Percentiles rank a stretch among this genome's conserved stretches.
Evolutionary conservation across 176 grass and related monocot species (phyloP).

Genomic region (Avena sativa): DNA sequence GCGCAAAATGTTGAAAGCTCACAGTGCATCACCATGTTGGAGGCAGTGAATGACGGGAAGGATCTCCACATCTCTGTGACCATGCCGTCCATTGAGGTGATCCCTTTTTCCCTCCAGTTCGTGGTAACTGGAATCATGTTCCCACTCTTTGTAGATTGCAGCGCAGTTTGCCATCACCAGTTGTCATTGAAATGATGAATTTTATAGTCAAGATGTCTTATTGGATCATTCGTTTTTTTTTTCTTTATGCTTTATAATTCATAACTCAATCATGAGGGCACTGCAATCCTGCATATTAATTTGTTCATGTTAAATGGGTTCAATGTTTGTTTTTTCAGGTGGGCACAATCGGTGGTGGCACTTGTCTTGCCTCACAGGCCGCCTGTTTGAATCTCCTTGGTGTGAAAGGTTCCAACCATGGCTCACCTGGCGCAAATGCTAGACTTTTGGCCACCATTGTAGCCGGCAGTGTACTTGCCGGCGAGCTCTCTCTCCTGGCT

Average conservation of each 20-base stretch:
- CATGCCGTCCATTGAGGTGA: conserved; percentile 88
- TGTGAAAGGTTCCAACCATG: conserved; percentile 62
- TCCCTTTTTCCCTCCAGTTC: neutral
- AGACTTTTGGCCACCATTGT: conserved; percentile 69
- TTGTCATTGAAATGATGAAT: conserved; percentile 6
- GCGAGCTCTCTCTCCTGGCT: conserved; percentile 80
- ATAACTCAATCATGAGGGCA: neutral
- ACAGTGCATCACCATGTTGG: conserved; percentile 83
- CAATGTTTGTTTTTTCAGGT: conserved; percentile 48
- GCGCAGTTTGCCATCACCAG: neutral
- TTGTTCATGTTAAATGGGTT: conserved; percentile 2
- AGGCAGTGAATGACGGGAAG: conserved; percentile 59
- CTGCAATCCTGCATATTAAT: neutral
- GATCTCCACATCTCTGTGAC: conserved; percentile 84
- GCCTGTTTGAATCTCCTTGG: conserved; percentile 79
- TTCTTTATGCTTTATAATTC: conserved; percentile 1
- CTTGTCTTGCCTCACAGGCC: conserved; percentile 70
- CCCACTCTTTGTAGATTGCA: neutral
- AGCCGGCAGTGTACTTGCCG: conserved; percentile 72
- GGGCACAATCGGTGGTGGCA: conserved; percentile 84
- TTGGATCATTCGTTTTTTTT: neutral
- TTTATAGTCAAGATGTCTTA: neutral
- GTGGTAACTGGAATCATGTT: neutral
- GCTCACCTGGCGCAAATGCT: conserved; percentile 64
- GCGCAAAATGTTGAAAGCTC: conserved; percentile 94